Percentiles rank a stretch among this genome's conserved stretches.
phyloP scores from a whole-genome alignment of 2,329 filamentous ascomycete genomes.

The Aspergillus aculeatinus region DNA sequence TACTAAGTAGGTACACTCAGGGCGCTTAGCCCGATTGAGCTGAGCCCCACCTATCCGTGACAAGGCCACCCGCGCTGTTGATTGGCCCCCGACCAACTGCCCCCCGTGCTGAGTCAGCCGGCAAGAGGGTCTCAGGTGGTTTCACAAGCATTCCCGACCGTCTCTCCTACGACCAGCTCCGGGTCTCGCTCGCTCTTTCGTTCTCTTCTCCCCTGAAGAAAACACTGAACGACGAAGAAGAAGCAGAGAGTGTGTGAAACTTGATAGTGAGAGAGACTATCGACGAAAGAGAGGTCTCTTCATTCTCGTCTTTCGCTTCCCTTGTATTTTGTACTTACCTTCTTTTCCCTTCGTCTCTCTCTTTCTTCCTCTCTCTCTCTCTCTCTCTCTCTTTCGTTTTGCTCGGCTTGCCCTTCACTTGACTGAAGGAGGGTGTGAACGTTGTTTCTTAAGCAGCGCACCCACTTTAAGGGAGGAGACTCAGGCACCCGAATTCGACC shows the following conservation, averaged over 20 bases:
- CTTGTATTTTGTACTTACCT: not conserved
- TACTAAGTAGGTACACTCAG: not conserved
- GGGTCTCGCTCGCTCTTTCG: not conserved
- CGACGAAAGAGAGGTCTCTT: not conserved
- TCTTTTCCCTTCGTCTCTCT: constrained; percentile 4
- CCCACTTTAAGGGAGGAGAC: constrained; percentile 12
- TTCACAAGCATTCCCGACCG: constrained; percentile 23
- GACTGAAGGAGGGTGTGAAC: constrained; percentile 7
- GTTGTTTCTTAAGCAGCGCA: not conserved
- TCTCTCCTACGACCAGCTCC: constrained; percentile 20
- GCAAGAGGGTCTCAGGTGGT: constrained; percentile 11
- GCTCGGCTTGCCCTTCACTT: constrained; percentile 6
- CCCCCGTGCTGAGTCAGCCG: constrained; percentile 21
- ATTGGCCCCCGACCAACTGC: constrained; percentile 8
- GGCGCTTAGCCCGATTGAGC: not conserved
- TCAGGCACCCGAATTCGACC: constrained; percentile 10
- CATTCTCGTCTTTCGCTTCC: not conserved
- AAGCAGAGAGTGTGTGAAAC: not conserved
- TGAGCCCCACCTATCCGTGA: constrained; percentile 1
- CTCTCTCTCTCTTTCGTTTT: constrained; percentile 12
- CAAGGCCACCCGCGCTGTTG: not conserved
- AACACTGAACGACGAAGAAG: constrained; percentile 1
- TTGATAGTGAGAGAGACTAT: not conserved
- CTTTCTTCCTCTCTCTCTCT: constrained; percentile 10
- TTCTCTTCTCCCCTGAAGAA: constrained; percentile 16